Base-by-base conservation (phyloP, 2,329 filamentous ascomycete species). In the Clonostachys rosea region DNA sequence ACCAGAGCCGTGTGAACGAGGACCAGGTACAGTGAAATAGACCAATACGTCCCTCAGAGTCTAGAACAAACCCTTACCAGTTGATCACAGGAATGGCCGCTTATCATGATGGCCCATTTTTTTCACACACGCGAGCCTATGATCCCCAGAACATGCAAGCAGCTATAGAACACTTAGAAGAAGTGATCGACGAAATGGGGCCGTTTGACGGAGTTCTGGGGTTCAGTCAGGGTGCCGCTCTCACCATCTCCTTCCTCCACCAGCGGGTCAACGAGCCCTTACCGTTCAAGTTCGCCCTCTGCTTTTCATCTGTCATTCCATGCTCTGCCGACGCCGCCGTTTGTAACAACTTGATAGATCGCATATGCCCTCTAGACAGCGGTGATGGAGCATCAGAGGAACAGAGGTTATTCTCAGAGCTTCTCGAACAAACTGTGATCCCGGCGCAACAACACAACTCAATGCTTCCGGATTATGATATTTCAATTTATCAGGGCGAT, bases 211-310 rank as follows among this genome's bases (percentile, higher is more conserved):
- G 86, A 7, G 84, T 91, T 0, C 70, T 91, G 24, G 91, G 90
- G 1, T 95, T 95, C 69, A 87, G 81, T 50, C 90, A 95, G 67
- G 90, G 90, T 16, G 90, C 78, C 7, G 84, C 84, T 1, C 71
- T 85, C 41, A 83, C 91, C 11, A 39, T 39, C 36, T 39, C 36
- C 6, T 39, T n/a, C 36, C 14, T 39, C 14, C 36, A 39, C 4
- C 14, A 39, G 11, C 14, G 4, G 3, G 10, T 5, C 7, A 8
- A 14, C 12, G 4, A 18, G 14, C 14, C 10, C 3, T n/a, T 39
- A 7, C 36, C 36, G 36, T 39, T 39, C 36, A 39, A 39, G 36
- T n/a, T 39, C 36, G 36, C 36, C 12, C 17, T 39, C 14, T 18
- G 6, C 3, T 39, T 39, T 18, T 39, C 36, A 8, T 39, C 36